Conservation (phyloP, 208 protist species). For the Leishmania braziliensis region DNA sequence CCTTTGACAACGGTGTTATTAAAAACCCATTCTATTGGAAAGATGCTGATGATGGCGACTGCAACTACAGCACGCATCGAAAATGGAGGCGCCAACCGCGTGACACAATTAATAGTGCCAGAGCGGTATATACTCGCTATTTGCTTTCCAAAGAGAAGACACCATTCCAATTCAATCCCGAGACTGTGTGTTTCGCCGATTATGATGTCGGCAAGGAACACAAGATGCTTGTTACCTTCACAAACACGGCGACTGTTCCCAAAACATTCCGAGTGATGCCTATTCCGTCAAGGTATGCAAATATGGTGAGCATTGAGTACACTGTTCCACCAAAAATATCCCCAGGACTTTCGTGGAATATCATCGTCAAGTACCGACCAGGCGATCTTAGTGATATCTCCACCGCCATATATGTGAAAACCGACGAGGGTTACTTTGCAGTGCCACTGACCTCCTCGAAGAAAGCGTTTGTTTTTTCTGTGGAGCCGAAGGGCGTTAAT, state of each 20-base stretch:
- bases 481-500: slow-evolving; percentile 47
- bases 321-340: slow-evolving; percentile 72
- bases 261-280: slow-evolving; percentile 80
- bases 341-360: slow-evolving; percentile 73
- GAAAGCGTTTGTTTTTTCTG: slow-evolving; percentile 51
- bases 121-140: slow-evolving; percentile 20
- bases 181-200: slow-evolving; percentile 68
- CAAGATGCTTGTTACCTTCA: slow-evolving; percentile 55
- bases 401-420: slow-evolving; percentile 60
- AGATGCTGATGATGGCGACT: slow-evolving; percentile 4
- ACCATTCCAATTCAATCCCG: slow-evolving; percentile 50
- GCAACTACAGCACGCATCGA: not conserved
- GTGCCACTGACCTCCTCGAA: slow-evolving; percentile 58
- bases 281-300: slow-evolving; percentile 59
- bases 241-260: slow-evolving; percentile 75
- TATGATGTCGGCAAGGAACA: slow-evolving; percentile 82
- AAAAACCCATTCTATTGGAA: slow-evolving; percentile 59
- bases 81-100: slow-evolving; percentile 19
- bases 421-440: slow-evolving; percentile 64
- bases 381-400: slow-evolving; percentile 64
- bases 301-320: slow-evolving; percentile 68
- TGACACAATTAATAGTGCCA: slow-evolving; percentile 5
- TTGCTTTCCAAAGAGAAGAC: slow-evolving; percentile 15
- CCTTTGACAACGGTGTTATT: slow-evolving; percentile 64
- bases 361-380: slow-evolving; percentile 70